Base-by-base conservation (phyloP, 2,329 filamentous ascomycete genomes). In the Fusarium caatingaense region DNA sequence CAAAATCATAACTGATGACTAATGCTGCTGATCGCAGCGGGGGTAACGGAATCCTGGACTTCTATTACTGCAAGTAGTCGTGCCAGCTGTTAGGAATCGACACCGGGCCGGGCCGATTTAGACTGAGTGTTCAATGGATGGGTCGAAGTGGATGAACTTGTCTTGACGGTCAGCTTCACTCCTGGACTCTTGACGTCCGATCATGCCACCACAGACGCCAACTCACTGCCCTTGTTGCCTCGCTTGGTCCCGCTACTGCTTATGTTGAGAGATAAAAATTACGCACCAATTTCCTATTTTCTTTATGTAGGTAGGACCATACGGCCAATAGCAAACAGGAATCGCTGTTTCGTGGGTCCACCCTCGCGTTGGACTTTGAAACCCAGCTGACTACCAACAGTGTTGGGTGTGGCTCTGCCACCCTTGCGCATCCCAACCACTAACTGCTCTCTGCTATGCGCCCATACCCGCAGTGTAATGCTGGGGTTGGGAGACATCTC, bases 211-310 rank as follows among this genome's bases (percentile, higher is more conserved):
- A 16, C 12, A 5, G 0, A 42, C 40, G 40, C 20, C n/a, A n/a
- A n/a, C n/a, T n/a, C n/a, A 40, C 10, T n/a, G 18, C 2, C 12
- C 40, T 42, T 15, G 12, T 15, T 42, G 13, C n/a, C 40, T 42
- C 20, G 7, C n/a, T 6, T 15, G 11, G n/a, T n/a, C n/a, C n/a
- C n/a, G n/a, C n/a, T n/a, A n/a, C n/a, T n/a, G n/a, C n/a, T n/a
- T n/a, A n/a, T n/a, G n/a, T n/a, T n/a, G 16, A n/a, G 45, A 20
- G 20, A 27, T 56, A 32, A 56, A 56, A 23, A 25, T 23, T 16
- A 41, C 40, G 32, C n/a, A 30, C 21, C 12, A 7, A 21, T 11
- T 56, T 25, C 37, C 15, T 20, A 6, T 54, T 32, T 44, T 25
- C 3, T 12, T 21, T 3, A 27, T 15, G 11, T 12, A 6, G 8